Conservation (phyloP, 2,329 filamentous ascomycete species). For the Ophiosphaerella herpotricha region DNA sequence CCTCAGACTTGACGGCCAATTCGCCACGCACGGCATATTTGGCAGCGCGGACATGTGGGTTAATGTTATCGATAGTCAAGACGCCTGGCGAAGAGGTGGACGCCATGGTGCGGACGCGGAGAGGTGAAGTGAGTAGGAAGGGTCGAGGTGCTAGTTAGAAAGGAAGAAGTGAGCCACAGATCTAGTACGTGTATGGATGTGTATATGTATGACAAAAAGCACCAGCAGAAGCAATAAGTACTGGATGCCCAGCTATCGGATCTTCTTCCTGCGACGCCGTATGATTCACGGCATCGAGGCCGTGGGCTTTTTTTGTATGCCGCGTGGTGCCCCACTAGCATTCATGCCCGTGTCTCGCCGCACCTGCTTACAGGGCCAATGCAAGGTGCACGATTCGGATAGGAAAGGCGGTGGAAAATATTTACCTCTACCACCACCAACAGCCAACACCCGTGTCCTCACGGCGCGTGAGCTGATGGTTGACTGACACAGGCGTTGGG, state of each 20-base stretch:
- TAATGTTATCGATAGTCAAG: constrained; percentile 86
- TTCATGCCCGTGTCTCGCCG: constrained; percentile 19
- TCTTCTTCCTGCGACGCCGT: constrained; percentile 16
- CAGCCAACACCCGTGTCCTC: constrained; percentile 8
- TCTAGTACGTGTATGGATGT: too few relatives aligned
- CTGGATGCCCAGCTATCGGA: not conserved
- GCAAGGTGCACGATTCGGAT: constrained; percentile 1
- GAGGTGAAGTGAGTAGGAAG: constrained; percentile 5
- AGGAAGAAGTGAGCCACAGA: constrained; percentile 14
- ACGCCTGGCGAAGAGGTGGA: constrained; percentile 44
- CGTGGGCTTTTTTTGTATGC: constrained; percentile 31
- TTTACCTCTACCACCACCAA: constrained; percentile 33
- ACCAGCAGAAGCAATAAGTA: constrained; percentile 9
- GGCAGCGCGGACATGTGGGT: constrained; percentile 81
- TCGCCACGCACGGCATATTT: constrained; percentile 97
- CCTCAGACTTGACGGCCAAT: constrained; percentile 89
- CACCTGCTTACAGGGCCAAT: not conserved
- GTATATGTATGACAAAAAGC: not conserved
- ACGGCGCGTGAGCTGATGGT: constrained; percentile 19
- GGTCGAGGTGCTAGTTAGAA: constrained; percentile 11
- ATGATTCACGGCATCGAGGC: constrained; percentile 14
- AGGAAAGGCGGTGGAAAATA: constrained; percentile 17
- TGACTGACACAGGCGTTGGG: constrained; percentile 17
- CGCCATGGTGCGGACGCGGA: constrained; percentile 47
- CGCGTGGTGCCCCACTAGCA: constrained; percentile 36